These are phyloP conservation scores for Podospora appendiculata DNA, from an alignment of 495 filamentous ascomycete genomes.

Conservation along the genomic window DNA sequence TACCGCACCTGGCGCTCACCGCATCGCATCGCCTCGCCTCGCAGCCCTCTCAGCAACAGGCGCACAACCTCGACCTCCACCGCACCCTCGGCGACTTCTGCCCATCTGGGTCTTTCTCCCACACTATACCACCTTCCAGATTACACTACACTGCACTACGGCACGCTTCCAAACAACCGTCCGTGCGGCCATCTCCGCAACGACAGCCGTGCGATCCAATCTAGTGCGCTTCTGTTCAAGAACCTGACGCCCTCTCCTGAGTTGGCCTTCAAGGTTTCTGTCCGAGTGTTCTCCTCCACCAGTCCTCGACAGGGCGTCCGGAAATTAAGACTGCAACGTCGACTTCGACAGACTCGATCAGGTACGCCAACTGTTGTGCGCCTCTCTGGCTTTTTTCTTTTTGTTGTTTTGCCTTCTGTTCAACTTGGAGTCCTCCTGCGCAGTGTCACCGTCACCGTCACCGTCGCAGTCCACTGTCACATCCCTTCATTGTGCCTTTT, in stretches of 20 bases:
- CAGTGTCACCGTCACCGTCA: not conserved
- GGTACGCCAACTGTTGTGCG: slow-evolving; percentile 2
- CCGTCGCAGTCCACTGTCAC: not conserved
- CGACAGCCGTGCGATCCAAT: not conserved
- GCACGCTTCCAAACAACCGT: slow-evolving; percentile 1
- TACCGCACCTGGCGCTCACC: no score
- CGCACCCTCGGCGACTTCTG: not conserved
- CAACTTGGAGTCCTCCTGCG: not conserved
- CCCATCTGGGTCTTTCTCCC: not conserved
- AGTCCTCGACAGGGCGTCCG: slow-evolving; percentile 8
- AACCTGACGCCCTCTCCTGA: not conserved
- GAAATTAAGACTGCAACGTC: slow-evolving; percentile 26
- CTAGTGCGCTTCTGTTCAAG: not conserved
- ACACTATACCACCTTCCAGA: not conserved
- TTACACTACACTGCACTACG: not conserved
- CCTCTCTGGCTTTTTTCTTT: not conserved
- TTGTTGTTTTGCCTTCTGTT: not conserved
- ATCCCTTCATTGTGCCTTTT: not conserved
- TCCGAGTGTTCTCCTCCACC: no score
- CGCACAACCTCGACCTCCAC: no score
- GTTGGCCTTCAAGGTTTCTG: not conserved
- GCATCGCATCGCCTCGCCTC: no score
- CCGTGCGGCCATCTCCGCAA: slow-evolving; percentile 3
- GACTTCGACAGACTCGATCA: slow-evolving; percentile 4
- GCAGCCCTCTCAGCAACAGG: no score